Evolutionary conservation across 2,329 filamentous ascomycete genomes (phyloP).

Genomic region (Neopestalotiopsis clavispora): DNA sequence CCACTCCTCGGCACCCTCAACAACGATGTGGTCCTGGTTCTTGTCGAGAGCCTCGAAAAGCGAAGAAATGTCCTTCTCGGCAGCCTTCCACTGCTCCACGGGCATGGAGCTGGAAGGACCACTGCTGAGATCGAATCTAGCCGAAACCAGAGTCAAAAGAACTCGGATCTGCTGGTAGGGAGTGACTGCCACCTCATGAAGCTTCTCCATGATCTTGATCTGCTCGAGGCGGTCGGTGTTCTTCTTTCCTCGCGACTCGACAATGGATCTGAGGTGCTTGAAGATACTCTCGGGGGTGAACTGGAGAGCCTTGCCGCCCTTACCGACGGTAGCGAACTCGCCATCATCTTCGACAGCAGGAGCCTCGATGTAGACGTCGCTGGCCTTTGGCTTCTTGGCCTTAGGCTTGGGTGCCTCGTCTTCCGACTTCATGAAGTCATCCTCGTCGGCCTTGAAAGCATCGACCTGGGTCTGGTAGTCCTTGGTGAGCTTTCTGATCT

Average conservation of each 20-base stretch:
- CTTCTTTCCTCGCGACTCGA: constrained; percentile 98
- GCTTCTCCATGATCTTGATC: constrained; percentile 96
- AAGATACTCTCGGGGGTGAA: constrained; percentile 98
- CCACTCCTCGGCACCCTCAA: constrained; percentile 96
- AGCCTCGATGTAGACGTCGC: constrained; percentile 55
- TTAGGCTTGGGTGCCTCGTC: constrained; percentile 64
- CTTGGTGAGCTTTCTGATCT: constrained; percentile 98
- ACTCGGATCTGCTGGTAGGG: constrained; percentile 96
- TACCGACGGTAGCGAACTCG: constrained; percentile 87
- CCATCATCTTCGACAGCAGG: constrained; percentile 71
- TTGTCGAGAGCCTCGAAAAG: constrained; percentile 81
- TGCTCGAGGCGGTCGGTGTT: constrained; percentile 96
- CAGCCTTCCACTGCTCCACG: constrained; percentile 95
- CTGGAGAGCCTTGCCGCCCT: constrained; percentile 84
- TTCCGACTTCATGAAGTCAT: constrained; percentile 84
- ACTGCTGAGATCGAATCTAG: constrained; percentile 89
- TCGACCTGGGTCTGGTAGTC: constrained; percentile 90
- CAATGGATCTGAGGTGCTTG: constrained; percentile 90
- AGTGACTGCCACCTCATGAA: constrained; percentile 84
- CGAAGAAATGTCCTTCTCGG: constrained; percentile 81
- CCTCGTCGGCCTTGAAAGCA: constrained; percentile 82
- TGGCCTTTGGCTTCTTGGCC: constrained; percentile 57
- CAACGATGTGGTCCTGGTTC: constrained; percentile 80
- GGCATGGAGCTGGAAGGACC: constrained; percentile 81
- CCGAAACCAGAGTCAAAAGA: constrained; percentile 88